Base-by-base conservation (phyloP, 2,329 filamentous ascomycete genomes). In the Elsinoe fawcettii region DNA sequence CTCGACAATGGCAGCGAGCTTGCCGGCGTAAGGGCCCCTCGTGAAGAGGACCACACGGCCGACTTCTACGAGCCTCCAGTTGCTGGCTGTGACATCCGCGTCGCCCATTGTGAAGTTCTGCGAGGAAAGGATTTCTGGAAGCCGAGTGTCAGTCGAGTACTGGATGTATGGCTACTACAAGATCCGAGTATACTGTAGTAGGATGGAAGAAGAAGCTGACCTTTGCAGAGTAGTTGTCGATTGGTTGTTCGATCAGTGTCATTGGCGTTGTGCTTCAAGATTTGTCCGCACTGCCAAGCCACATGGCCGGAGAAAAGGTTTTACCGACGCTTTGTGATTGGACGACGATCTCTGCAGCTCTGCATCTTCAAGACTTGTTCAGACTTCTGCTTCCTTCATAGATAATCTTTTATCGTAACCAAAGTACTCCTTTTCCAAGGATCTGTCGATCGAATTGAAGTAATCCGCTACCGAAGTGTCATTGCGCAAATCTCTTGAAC, bases 61-160 rank as follows among this genome's bases (percentile, higher is more conserved):
- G 77, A 96, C 89, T 86, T 99, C 91, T 76, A 99, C 91, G 78
- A 90, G 83, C 82, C 91, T 91, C 90, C 90, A 95, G 77, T 85
- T 63, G 69, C 71, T 76, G 66, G 74, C 74, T 67, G 71, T 74
- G 66, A 77, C 73, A 62, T 73, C 68, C 65, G 70, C 72, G 72
- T 74, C 73, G 71, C 73, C 72, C 73, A 75, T 75, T 73, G 71
- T 71, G 69, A 34, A n/a, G 30, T 53, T 39, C 34, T 37, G 34
- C 49, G n/a, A 39, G 20, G 34, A 39, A 37, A 8, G 16, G 14
- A 25, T 46, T 53, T 20, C 34, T 39, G 20, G 30, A 53, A 25
- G 49, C 30, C 20, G 49, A 23, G 14, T 16, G 32, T 53, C 49
- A 53, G 49, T 20, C 14, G 7, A 16, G 30, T 37, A 20, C 18